Conservation (phyloP, 78 protist genomes). For the Planoprotostelium fungivorum region DNA sequence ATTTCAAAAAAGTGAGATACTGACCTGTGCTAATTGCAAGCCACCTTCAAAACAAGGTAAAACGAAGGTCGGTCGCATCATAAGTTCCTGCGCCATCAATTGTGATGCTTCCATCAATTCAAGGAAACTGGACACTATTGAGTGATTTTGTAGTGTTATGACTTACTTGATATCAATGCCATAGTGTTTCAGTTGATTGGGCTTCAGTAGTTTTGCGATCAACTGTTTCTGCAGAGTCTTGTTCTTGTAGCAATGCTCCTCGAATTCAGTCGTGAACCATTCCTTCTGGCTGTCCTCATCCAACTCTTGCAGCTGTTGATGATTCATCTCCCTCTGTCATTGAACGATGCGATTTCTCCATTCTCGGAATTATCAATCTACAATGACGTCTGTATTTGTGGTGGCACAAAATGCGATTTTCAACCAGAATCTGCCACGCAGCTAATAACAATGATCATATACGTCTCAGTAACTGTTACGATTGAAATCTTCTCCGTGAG, state of each 20-base stretch:
- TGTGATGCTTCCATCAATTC: neutral
- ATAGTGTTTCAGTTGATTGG: neutral
- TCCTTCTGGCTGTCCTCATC: neutral
- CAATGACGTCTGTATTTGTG: too few relatives aligned
- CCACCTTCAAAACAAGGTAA: neutral
- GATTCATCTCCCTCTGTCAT: neutral
- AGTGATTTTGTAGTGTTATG: neutral
- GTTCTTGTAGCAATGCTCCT: neutral
- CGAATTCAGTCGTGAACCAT: neutral
- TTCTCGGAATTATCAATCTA: too few relatives aligned
- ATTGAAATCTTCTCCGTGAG: too few relatives aligned
- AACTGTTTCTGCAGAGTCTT: neutral
- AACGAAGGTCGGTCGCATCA: neutral
- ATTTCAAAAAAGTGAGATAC: neutral
- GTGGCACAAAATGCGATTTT: too few relatives aligned
- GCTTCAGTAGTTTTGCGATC: neutral
- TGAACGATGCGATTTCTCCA: too few relatives aligned
- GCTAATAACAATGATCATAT: too few relatives aligned
- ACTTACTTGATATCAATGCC: neutral
- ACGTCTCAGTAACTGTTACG: too few relatives aligned
- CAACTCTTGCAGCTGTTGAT: neutral
- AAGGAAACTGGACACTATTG: neutral
- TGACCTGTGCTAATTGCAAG: neutral
- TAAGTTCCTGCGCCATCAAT: neutral
- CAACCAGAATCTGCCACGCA: too few relatives aligned